phyloP scores from a whole-genome alignment of 306 rosid genomes.

The Clitoria ternatea region DNA sequence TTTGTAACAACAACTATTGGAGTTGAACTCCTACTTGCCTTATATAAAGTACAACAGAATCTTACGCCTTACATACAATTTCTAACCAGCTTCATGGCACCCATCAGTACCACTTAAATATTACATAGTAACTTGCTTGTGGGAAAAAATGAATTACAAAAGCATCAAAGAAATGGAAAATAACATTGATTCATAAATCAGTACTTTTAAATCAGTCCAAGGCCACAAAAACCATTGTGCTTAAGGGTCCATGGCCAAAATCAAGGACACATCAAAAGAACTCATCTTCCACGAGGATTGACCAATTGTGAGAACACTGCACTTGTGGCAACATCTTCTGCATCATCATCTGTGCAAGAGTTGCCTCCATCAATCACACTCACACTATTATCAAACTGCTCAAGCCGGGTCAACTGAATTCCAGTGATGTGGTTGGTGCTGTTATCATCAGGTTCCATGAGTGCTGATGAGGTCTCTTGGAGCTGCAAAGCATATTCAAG shows the following conservation, averaged over 20 bases:
- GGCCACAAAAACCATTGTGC: slow-evolving; percentile 33
- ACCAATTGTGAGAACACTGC: slow-evolving; percentile 96
- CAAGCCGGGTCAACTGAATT: slow-evolving; percentile 66
- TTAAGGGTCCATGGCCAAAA: slow-evolving; percentile 21
- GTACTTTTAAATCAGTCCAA: slow-evolving; percentile 27
- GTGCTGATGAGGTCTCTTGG: slow-evolving; percentile 74
- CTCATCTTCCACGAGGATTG: slow-evolving; percentile 90
- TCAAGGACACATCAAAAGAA: slow-evolving; percentile 18
- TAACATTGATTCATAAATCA: slow-evolving; percentile 27
- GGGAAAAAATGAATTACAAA: slow-evolving; percentile 21
- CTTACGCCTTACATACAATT: slow-evolving; percentile 26
- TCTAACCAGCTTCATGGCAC: slow-evolving; percentile 31
- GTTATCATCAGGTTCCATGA: slow-evolving; percentile 89
- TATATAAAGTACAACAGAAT: slow-evolving; percentile 31
- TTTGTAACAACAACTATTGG: slow-evolving; percentile 22
- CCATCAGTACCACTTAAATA: slow-evolving; percentile 25
- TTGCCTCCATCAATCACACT: slow-evolving; percentile 61
- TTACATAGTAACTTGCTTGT: slow-evolving; percentile 36
- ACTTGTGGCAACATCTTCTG: slow-evolving; percentile 80
- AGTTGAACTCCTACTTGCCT: slow-evolving; percentile 26
- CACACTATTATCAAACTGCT: slow-evolving; percentile 79
- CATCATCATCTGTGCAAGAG: slow-evolving; percentile 61
- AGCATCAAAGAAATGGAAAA: slow-evolving; percentile 27
- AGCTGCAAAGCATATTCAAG: slow-evolving; percentile 96
- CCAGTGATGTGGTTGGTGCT: slow-evolving; percentile 91